These are phyloP conservation scores for Cordyceps pruinosa DNA, from an alignment of 2,329 filamentous ascomycete species.

Conservation along the genomic window DNA sequence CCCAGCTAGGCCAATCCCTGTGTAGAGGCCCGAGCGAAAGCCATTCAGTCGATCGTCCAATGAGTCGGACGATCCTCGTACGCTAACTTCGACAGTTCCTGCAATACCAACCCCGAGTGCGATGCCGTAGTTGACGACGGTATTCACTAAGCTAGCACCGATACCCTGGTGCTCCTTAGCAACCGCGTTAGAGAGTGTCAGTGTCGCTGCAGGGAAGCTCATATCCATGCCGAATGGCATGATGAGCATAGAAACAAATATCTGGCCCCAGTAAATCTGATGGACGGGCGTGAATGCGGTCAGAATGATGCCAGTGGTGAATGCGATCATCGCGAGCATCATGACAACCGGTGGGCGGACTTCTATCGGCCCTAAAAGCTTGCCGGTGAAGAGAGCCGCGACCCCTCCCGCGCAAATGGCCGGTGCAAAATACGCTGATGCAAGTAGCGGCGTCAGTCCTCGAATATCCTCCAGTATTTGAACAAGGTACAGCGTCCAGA, in stretches of 20 bases:
- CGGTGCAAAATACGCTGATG: conserved; percentile 38
- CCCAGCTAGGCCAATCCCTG: conserved; percentile 33
- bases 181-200: conserved; percentile 51
- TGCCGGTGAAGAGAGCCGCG: conserved; percentile 38
- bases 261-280: conserved; percentile 58
- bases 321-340: conserved; percentile 36
- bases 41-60: conserved; percentile 25
- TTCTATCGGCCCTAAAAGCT: conserved; percentile 31
- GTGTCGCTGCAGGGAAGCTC: conserved; percentile 54
- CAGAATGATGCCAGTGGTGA: conserved; percentile 36
- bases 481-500: conserved; percentile 46
- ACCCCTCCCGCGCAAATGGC: conserved; percentile 36
- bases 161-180: conserved; percentile 40
- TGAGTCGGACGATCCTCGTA: conserved; percentile 20
- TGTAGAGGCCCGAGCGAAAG: conserved; percentile 33
- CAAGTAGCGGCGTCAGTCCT: conserved; percentile 35
- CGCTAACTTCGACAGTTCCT: conserved; percentile 50
- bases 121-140: conserved; percentile 63
- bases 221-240: conserved; percentile 62
- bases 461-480: conserved; percentile 41
- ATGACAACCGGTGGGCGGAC: conserved; percentile 35
- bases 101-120: conserved; percentile 59
- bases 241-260: conserved; percentile 51
- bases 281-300: conserved; percentile 41
- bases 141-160: conserved; percentile 50